Evolutionary conservation across 148 eudicot species (phyloP), one percentile per base, ranked within the genome.

Genomic region (Fagopyrum esculentum): DNA sequence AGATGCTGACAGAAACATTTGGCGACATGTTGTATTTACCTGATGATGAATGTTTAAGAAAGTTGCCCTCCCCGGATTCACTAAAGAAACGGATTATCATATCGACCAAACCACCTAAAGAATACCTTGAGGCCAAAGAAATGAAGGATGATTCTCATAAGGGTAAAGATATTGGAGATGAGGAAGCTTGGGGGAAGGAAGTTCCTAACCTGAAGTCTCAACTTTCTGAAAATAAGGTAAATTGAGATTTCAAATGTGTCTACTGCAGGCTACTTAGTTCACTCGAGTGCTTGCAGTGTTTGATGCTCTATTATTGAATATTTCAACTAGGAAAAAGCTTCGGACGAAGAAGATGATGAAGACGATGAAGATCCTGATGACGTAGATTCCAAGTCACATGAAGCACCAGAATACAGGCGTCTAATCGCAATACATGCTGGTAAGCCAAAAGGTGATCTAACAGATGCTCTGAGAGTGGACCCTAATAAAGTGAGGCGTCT

Each of bases 21-120:
- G 97, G 92, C 66, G 92, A 90, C 19, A 83, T 85, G 61, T 84
- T 95, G 45, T 90, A 83, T 83, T 52, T 82, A 60, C 96, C 98
- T 11, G 90, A 82, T 50, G 43, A 85, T 51, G 92, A 87, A 60
- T 77, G 86, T 83, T 79, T 95, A 73, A 83, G 82, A 81, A 88
- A 89, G 78, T 86, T 95, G 48, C 98, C 98, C 44, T 95, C 98
- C 50, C 98, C 97, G 16, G 89, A 79, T 50, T 75, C 81, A 43
- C 83, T 95, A 40, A 89, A 88, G 80, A 86, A 73, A 61, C 82
- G 83, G 80, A 61, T 95, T 60, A 85, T 95, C 66, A 86, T 95
- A 80, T 95, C 98, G 63, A 94, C 98, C 51, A 95, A 95, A 74
- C 98, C 98, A 76, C 97, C 98, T 19, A 81, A 85, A 80, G 93